Evolutionary conservation across 2,329 filamentous ascomycete genomes (phyloP).

Genomic region (Podosphaera fusca): DNA sequence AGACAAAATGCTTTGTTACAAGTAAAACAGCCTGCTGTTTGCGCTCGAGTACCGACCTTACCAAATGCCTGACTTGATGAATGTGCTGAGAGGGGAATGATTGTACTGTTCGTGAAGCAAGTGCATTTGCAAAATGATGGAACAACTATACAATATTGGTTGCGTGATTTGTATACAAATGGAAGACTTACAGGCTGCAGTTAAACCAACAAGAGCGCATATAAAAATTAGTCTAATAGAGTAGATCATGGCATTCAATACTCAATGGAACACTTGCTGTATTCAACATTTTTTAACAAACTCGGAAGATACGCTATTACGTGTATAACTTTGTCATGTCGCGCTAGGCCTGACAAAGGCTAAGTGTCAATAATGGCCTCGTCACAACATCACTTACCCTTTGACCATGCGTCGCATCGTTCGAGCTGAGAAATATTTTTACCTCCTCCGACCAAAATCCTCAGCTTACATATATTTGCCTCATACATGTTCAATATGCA

Average conservation of each 20-base stretch:
- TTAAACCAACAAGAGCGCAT: slow-evolving; percentile 9
- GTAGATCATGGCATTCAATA: slow-evolving; percentile 3
- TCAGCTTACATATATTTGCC: slow-evolving; percentile 3
- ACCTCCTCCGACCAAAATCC: slow-evolving; percentile 6
- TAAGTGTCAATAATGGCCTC: not conserved
- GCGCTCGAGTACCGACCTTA: slow-evolving; percentile 14
- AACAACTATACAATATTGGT: slow-evolving; percentile 23
- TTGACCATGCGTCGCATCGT: slow-evolving; percentile 15
- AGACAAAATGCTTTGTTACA: slow-evolving; percentile 45
- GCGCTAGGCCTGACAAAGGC: not conserved
- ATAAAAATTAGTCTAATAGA: slow-evolving; percentile 8
- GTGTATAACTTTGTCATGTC: no score
- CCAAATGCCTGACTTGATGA: slow-evolving; percentile 6
- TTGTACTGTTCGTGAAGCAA: slow-evolving; percentile 46
- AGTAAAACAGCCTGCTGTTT: slow-evolving; percentile 28
- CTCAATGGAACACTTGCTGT: not conserved
- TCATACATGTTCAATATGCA: slow-evolving; percentile 12
- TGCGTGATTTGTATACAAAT: not conserved
- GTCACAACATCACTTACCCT: slow-evolving; percentile 1
- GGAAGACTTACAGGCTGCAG: slow-evolving; percentile 12
- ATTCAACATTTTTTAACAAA: not conserved
- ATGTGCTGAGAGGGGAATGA: slow-evolving; percentile 29
- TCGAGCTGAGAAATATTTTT: slow-evolving; percentile 13
- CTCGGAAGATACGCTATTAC: not conserved
- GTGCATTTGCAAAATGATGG: slow-evolving; percentile 49